Percentiles rank a stretch among this genome's conserved stretches.
These are phyloP conservation scores for Podospora tetraspora DNA, from an alignment of 495 filamentous ascomycete genomes.

Conservation along the genomic window DNA sequence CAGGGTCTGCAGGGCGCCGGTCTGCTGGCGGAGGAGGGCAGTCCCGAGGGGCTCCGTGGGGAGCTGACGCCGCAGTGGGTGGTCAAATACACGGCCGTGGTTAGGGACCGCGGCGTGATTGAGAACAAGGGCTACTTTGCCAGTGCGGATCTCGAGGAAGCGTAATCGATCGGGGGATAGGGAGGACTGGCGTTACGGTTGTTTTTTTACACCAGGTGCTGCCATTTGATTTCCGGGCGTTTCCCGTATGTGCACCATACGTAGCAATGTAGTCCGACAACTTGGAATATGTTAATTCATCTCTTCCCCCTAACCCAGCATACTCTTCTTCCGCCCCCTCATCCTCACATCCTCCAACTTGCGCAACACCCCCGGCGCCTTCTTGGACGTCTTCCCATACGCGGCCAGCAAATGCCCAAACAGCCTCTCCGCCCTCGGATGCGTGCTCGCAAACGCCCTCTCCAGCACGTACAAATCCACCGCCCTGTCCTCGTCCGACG, in stretches of 20 bases:
- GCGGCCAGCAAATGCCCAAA: conserved; percentile 60
- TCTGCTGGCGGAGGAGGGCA: conserved; percentile 52
- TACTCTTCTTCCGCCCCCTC: conserved; percentile 95
- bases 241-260: not conserved
- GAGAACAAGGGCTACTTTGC: conserved; percentile 99
- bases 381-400: conserved; percentile 47
- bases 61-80: conserved; percentile 88
- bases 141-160: conserved; percentile 57
- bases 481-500: conserved; percentile 87
- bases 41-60: conserved; percentile 56
- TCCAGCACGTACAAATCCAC: conserved; percentile 97
- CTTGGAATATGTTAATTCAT: conserved; percentile 5
- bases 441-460: conserved; percentile 90
- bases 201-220: not conserved
- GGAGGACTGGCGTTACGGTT: conserved; percentile 12
- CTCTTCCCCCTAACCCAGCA: conserved; percentile 66
- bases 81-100: conserved; percentile 96
- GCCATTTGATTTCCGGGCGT: conserved; percentile 5
- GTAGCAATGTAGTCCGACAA: not conserved
- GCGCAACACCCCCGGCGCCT: conserved; percentile 48
- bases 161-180: conserved; percentile 10
- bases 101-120: conserved; percentile 90
- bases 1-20: conserved; percentile 59
- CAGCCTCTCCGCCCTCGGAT: conserved; percentile 75
- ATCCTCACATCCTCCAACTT: conserved; percentile 90